A percentile compares a stretch with the other conserved stretches of the same genome.
These are phyloP conservation scores for Aquilaria malaccensis DNA, from an alignment of 345 rosid genomes.

Conservation along the genomic window DNA sequence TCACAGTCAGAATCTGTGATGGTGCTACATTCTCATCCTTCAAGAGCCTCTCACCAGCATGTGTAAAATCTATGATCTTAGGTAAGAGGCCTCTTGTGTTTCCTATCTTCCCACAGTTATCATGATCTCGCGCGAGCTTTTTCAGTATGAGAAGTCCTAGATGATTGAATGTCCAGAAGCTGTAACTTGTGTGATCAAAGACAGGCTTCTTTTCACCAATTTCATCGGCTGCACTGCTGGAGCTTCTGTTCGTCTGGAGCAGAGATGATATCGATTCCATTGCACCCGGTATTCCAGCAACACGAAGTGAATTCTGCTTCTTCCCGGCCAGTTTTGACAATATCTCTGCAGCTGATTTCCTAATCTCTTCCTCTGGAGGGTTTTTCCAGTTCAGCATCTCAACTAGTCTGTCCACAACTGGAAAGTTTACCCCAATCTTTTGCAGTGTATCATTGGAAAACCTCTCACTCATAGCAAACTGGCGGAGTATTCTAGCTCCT, in stretches of 20 bases:
- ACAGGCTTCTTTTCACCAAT: constrained; percentile 48
- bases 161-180: constrained; percentile 67
- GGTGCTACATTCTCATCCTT: constrained; percentile 37
- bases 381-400: constrained; percentile 97
- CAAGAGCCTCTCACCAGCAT: constrained; percentile 40
- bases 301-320: constrained; percentile 75
- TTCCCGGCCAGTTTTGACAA: constrained; percentile 63
- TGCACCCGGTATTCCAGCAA: constrained; percentile 79
- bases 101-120: constrained; percentile 88
- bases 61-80: constrained; percentile 72
- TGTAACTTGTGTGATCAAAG: constrained; percentile 37
- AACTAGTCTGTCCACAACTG: constrained; percentile 61
- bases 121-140: constrained; percentile 76
- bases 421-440: constrained; percentile 66
- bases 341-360: constrained; percentile 68
- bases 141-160: constrained; percentile 76
- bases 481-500: constrained; percentile 61
- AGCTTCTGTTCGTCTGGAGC: constrained; percentile 46
- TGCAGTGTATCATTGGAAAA: constrained; percentile 74
- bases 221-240: constrained; percentile 53
- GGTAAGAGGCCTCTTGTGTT: constrained; percentile 85
- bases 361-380: constrained; percentile 73
- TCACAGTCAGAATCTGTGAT: constrained; percentile 57
- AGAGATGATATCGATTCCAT: constrained; percentile 92
- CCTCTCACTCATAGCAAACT: constrained; percentile 31